Conservation (phyloP, 257 asterid species). For the Solanum tacnaense region DNA sequence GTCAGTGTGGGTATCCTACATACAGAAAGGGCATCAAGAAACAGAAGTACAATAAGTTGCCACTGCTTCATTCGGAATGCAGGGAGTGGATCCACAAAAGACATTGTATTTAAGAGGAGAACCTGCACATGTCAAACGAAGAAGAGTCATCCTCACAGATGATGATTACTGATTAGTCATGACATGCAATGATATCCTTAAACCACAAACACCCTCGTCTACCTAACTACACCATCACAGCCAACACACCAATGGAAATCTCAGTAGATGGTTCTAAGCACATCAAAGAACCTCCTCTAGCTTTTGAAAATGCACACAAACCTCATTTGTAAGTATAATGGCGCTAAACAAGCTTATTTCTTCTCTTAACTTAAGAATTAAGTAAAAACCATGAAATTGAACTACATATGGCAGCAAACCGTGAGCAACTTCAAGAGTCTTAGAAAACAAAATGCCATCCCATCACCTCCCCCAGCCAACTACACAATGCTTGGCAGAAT, state of each 20-base stretch:
- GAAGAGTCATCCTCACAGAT: background rate
- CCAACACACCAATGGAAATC: background rate
- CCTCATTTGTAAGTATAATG: background rate
- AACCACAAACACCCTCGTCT: background rate
- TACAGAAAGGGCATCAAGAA: slow-evolving; percentile 86
- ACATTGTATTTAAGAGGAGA: slow-evolving; percentile 67
- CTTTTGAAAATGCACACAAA: background rate
- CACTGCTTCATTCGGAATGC: slow-evolving; percentile 77
- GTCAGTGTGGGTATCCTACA: slow-evolving; percentile 57
- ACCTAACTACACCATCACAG: background rate
- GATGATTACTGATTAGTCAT: background rate
- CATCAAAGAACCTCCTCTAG: background rate
- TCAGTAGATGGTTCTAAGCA: background rate
- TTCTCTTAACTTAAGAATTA: background rate
- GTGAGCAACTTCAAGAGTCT: background rate
- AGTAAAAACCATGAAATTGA: background rate
- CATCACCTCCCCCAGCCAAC: background rate
- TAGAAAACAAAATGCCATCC: background rate
- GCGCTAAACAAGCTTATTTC: background rate
- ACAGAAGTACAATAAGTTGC: slow-evolving; percentile 63
- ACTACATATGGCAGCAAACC: background rate
- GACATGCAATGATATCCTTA: background rate
- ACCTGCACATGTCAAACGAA: slow-evolving; percentile 36
- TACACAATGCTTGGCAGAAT: background rate
- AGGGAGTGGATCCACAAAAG: slow-evolving; percentile 76